phyloP scores from a whole-genome alignment of 192 early-diverging fungal species.

The Podila clonocystis region DNA sequence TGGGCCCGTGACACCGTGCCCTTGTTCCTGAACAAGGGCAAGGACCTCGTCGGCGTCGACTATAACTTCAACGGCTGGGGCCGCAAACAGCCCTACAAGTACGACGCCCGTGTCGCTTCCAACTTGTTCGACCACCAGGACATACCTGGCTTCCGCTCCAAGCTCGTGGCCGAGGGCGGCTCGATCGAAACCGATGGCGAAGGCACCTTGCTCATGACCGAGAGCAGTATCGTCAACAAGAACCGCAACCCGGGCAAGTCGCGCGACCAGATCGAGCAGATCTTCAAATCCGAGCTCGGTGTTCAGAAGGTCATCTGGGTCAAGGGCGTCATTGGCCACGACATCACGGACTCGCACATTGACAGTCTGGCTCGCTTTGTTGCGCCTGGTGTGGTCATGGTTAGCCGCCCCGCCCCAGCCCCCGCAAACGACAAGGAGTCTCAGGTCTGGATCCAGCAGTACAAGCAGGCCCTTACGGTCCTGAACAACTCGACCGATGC shows the following conservation, averaged over 20 bases:
- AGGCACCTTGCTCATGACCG: slow-evolving; percentile 20
- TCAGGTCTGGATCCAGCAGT: slow-evolving; percentile 24
- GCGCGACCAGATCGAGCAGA: slow-evolving; percentile 17
- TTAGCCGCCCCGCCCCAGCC: slow-evolving; percentile 22
- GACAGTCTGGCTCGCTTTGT: slow-evolving; percentile 33
- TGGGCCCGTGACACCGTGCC: slow-evolving; percentile 20
- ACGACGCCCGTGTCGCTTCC: slow-evolving; percentile 15
- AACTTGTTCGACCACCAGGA: slow-evolving; percentile 10
- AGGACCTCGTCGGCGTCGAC: slow-evolving; percentile 6
- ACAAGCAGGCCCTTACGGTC: slow-evolving; percentile 14
- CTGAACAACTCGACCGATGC: slow-evolving; percentile 10
- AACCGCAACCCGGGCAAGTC: slow-evolving; percentile 30
- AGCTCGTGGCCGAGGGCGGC: slow-evolving; percentile 24
- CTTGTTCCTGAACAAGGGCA: slow-evolving; percentile 14
- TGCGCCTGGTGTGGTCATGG: slow-evolving; percentile 22
- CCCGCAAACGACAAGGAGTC: slow-evolving; percentile 8
- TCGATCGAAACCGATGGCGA: slow-evolving; percentile 28
- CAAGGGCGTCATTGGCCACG: slow-evolving; percentile 24
- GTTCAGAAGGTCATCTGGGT: slow-evolving; percentile 24
- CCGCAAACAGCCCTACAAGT: slow-evolving; percentile 17
- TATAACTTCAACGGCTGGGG: slow-evolving; percentile 32
- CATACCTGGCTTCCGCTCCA: slow-evolving; percentile 6
- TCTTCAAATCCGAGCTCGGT: slow-evolving; percentile 15
- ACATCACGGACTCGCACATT: slow-evolving; percentile 28
- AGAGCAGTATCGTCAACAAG: slow-evolving; percentile 29